A percentile compares a stretch with the other conserved stretches of the same genome.
phyloP scores from a whole-genome alignment of 2,329 filamentous ascomycete genomes.

The Exophiala lecanii-corni region DNA sequence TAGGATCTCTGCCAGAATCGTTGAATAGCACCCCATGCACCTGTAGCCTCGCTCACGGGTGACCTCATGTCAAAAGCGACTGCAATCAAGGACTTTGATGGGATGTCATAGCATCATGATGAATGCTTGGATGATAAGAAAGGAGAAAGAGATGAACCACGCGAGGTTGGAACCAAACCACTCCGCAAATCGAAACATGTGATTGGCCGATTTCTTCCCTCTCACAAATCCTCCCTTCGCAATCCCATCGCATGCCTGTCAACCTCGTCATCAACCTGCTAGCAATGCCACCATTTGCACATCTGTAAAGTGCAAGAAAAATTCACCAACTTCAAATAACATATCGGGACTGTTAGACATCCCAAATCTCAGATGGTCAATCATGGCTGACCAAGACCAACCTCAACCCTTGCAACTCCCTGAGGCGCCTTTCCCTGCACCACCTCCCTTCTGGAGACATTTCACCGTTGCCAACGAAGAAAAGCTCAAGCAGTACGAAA shows the following conservation, averaged over 20 bases:
- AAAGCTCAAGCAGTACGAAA: slow-evolving; percentile 48
- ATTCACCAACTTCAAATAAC: too few relatives aligned
- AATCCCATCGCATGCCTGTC: too few relatives aligned
- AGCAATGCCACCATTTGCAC: too few relatives aligned
- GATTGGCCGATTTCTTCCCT: slow-evolving; percentile 19
- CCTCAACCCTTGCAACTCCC: slow-evolving; percentile 37
- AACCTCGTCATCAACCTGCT: too few relatives aligned
- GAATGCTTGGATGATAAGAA: too few relatives aligned
- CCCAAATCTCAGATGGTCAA: too few relatives aligned
- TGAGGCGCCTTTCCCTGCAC: slow-evolving; percentile 72
- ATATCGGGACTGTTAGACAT: too few relatives aligned
- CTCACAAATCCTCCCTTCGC: too few relatives aligned
- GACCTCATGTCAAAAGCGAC: slow-evolving; percentile 10
- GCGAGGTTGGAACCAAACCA: slow-evolving; percentile 1
- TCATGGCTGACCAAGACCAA: slow-evolving; percentile 27
- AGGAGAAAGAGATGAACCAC: too few relatives aligned
- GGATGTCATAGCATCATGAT: too few relatives aligned
- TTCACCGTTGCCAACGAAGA: slow-evolving; percentile 74
- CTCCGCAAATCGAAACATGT: slow-evolving; percentile 22
- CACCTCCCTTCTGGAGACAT: slow-evolving; percentile 83
- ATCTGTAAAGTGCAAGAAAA: too few relatives aligned
- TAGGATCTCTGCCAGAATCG: slow-evolving; percentile 67
- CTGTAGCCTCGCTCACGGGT: slow-evolving; percentile 21
- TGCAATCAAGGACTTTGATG: too few relatives aligned
- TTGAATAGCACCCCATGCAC: slow-evolving; percentile 44